Conservation (phyloP, 2,329 filamentous ascomycete species). For the Tolypocladium tropicale region DNA sequence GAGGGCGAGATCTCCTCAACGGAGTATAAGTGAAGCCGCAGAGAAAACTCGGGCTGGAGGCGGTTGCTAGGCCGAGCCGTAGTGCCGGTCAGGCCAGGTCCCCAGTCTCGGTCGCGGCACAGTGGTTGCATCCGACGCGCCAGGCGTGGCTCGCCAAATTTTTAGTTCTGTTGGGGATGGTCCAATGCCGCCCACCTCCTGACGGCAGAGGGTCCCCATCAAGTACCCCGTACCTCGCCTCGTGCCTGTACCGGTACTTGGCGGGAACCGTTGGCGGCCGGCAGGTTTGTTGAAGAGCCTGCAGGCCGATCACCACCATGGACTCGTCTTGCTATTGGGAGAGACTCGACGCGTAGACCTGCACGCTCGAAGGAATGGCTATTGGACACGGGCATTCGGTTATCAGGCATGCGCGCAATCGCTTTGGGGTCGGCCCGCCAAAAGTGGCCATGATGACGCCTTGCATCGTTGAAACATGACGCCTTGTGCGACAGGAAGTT, state of each 20-base stretch:
- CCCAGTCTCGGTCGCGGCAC: constrained; percentile 11
- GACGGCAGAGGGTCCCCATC: not conserved
- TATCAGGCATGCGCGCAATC: not conserved
- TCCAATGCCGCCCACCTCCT: constrained; percentile 6
- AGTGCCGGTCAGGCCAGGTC: not conserved
- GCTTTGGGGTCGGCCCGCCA: not conserved
- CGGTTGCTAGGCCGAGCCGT: constrained; percentile 7
- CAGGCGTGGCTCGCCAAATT: constrained; percentile 11
- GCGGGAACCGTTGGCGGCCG: not conserved
- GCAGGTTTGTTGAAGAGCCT: not conserved
- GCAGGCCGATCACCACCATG: not conserved
- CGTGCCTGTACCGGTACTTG: not conserved
- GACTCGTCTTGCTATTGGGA: not conserved
- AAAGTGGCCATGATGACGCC: not conserved
- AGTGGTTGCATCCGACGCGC: constrained; percentile 2
- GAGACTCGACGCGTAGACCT: not conserved
- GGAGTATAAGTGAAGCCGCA: constrained; percentile 20
- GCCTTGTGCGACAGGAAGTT: too few relatives aligned
- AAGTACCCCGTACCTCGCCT: not conserved
- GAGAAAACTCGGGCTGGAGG: constrained; percentile 13
- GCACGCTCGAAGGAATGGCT: not conserved
- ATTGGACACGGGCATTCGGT: not conserved
- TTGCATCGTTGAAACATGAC: not conserved
- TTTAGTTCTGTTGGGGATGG: constrained; percentile 34
- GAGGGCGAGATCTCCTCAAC: constrained; percentile 12